A percentile compares a stretch with the other conserved stretches of the same genome.
These are phyloP conservation scores for Kodamaea hsintzibuensis DNA, from an alignment of 805 yeast genomes.

Conservation along the genomic window DNA sequence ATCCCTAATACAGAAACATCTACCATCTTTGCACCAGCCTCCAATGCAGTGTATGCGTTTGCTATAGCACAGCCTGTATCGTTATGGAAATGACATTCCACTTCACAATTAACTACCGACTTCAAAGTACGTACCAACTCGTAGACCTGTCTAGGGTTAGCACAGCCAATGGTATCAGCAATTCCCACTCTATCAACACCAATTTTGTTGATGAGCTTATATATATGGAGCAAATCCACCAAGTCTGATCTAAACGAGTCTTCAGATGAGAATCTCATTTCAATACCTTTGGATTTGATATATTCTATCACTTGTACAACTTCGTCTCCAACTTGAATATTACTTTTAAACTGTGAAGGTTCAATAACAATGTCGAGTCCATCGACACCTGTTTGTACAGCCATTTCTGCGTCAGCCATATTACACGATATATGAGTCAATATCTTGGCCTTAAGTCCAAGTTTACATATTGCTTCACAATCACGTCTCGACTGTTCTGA, in stretches of 20 bases:
- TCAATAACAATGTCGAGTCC: constrained; percentile 65
- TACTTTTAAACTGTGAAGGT: constrained; percentile 60
- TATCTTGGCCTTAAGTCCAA: constrained; percentile 58
- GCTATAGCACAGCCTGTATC: constrained; percentile 68
- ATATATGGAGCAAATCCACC: constrained; percentile 58
- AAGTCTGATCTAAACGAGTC: constrained; percentile 63
- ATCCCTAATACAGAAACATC: constrained; percentile 62
- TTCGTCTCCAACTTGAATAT: constrained; percentile 56
- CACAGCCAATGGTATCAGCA: constrained; percentile 66
- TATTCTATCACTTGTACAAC: constrained; percentile 61
- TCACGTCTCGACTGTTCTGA: constrained; percentile 58
- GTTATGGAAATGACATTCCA: constrained; percentile 63
- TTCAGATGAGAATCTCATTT: constrained; percentile 58
- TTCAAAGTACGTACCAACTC: constrained; percentile 59
- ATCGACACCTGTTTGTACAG: constrained; percentile 63
- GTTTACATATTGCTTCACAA: constrained; percentile 60
- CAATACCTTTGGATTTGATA: constrained; percentile 60
- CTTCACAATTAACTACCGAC: constrained; percentile 58
- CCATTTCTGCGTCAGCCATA: constrained; percentile 61
- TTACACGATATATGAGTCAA: constrained; percentile 62
- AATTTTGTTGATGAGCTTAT: constrained; percentile 60
- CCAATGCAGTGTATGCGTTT: constrained; percentile 62
- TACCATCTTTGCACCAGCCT: constrained; percentile 60
- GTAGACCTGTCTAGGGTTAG: constrained; percentile 63
- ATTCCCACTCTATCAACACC: constrained; percentile 65